Evolutionary conservation across 2,329 filamentous ascomycete species (phyloP).

Genomic region (Ascochyta pisi): DNA sequence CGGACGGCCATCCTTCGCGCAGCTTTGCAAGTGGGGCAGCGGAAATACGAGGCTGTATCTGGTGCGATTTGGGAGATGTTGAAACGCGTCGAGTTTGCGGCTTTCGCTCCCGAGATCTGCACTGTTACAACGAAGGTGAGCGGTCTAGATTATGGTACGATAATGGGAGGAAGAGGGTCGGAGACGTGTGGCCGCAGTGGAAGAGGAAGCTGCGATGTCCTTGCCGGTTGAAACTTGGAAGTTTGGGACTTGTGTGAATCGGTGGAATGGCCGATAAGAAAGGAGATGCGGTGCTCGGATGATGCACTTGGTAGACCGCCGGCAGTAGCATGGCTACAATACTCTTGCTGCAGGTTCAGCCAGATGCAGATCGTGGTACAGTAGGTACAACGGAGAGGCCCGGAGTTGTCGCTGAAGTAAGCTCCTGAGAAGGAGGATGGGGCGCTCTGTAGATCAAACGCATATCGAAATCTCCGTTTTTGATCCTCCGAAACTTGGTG

Average conservation of each 20-base stretch:
- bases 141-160: constrained; percentile 2
- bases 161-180: background rate
- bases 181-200: background rate
- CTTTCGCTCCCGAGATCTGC: background rate
- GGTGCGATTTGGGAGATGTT: background rate
- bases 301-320: background rate
- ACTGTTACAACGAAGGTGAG: background rate
- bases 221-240: background rate
- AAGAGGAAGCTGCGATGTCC: constrained; percentile 3
- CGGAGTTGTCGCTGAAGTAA: no score
- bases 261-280: background rate
- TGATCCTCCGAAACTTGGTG: no score
- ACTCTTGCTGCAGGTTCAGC: no score
- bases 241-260: background rate
- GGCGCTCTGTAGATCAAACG: no score
- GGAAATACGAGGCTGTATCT: constrained; percentile 1
- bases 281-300: background rate
- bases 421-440: no score
- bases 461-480: no score
- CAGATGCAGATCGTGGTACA: no score
- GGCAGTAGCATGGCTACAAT: no score
- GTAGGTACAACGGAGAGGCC: no score
- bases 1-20: constrained; percentile 1
- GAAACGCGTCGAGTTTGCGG: constrained; percentile 7
- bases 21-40: background rate